Percentiles rank a stretch among this genome's conserved stretches.
phyloP scores from a whole-genome alignment of 306 rosid genomes.

The Lathyrus sativus region DNA sequence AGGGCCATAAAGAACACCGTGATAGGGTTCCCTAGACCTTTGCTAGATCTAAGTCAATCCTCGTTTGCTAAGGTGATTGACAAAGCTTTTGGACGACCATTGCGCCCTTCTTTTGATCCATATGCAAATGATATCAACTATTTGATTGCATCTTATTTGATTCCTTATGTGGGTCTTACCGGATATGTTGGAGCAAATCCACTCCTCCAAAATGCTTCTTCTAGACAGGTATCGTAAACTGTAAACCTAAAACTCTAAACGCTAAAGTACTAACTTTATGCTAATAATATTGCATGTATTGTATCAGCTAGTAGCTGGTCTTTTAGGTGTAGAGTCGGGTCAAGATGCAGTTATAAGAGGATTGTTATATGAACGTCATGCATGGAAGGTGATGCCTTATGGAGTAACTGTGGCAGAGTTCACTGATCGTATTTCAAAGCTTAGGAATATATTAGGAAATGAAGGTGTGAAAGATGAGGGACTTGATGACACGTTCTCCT shows the following conservation, averaged over 20 bases:
- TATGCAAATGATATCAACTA: constrained; percentile 60
- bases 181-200: constrained; percentile 80
- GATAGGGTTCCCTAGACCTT: constrained; percentile 75
- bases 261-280: too few species aligned
- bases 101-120: constrained; percentile 78
- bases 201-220: constrained; percentile 41
- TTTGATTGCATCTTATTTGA: constrained; percentile 66
- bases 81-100: too few species aligned
- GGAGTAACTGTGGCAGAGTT: constrained; percentile 59
- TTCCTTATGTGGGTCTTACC: constrained; percentile 89
- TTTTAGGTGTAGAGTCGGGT: constrained; percentile 76
- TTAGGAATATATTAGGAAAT: constrained; percentile 60
- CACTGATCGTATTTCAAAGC: constrained; percentile 57
- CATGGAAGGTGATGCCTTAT: constrained; percentile 46
- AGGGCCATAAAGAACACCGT: constrained; percentile 66
- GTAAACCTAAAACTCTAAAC: not conserved
- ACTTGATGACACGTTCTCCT: too few species aligned
- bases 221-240: constrained; percentile 45
- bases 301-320: constrained; percentile 52
- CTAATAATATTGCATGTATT: not conserved
- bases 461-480: constrained; percentile 53
- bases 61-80: too few species aligned
- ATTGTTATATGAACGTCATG: constrained; percentile 46
- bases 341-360: constrained; percentile 56
- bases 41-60: constrained; percentile 51